phyloP scores from a whole-genome alignment of 371 early-diverging fungal genomes.

The Mortierella sp. region DNA sequence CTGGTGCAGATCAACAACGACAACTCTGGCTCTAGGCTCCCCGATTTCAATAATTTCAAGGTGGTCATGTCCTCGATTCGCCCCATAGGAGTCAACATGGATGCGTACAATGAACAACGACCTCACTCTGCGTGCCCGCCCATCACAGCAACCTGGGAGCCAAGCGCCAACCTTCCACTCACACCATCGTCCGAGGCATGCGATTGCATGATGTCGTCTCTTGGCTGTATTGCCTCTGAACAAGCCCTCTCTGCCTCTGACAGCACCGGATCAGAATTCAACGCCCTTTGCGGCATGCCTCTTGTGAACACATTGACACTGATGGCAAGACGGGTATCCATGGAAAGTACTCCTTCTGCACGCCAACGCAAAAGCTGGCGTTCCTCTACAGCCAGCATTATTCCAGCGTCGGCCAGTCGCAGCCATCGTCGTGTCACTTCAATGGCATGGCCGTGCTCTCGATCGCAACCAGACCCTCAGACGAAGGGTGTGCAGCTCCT shows the following conservation, averaged over 20 bases:
- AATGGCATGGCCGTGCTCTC: conserved; percentile 40
- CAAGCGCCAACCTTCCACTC: conserved; percentile 70
- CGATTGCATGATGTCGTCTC: conserved; percentile 74
- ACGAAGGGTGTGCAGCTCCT: conserved; percentile 10
- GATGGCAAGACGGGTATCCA: conserved; percentile 66
- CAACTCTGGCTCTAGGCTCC: conserved; percentile 57
- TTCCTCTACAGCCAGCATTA: conserved; percentile 56
- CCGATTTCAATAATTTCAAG: conserved; percentile 64
- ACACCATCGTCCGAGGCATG: conserved; percentile 77
- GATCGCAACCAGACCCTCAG: conserved; percentile 9
- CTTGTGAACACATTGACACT: conserved; percentile 65
- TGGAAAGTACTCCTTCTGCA: conserved; percentile 67
- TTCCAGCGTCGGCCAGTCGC: conserved; percentile 25
- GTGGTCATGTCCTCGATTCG: conserved; percentile 54
- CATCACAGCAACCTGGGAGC: conserved; percentile 66
- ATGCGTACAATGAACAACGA: conserved; percentile 56
- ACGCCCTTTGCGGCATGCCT: conserved; percentile 64
- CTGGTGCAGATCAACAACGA: conserved; percentile 70
- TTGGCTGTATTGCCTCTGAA: conserved; percentile 68
- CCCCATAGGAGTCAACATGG: conserved; percentile 66
- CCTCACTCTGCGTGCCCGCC: conserved; percentile 66
- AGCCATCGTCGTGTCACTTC: conserved; percentile 46
- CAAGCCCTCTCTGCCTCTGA: conserved; percentile 46
- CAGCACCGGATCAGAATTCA: conserved; percentile 52
- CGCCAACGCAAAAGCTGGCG: conserved; percentile 62